These are phyloP conservation scores for Castanea sativa DNA, from an alignment of 306 rosid genomes.

Conservation along the genomic window DNA sequence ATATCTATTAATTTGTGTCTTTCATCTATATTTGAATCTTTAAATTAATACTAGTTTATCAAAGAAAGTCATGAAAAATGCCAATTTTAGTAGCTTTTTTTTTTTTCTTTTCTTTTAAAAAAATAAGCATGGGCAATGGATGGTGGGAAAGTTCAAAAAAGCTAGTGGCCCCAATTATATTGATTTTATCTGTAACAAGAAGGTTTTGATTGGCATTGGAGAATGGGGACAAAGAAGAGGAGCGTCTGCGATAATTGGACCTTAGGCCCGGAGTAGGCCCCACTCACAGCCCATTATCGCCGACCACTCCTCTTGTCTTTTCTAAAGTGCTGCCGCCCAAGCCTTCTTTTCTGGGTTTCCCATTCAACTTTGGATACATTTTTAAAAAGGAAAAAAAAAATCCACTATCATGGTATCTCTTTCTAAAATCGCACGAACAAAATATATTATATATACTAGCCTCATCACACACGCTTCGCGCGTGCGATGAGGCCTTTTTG, in stretches of 20 bases:
- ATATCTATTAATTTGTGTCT: no score
- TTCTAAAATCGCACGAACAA: no score
- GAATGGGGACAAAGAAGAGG: conserved; percentile 1
- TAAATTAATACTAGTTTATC: no score
- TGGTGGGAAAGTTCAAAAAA: background rate
- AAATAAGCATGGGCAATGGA: background rate
- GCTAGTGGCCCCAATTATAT: background rate
- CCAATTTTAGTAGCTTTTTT: background rate
- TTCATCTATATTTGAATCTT: no score
- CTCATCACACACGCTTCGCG: no score
- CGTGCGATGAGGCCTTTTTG: no score
- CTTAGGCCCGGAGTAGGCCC: conserved; percentile 21
- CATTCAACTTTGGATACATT: background rate
- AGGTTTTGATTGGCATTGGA: background rate
- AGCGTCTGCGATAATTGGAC: conserved; percentile 21
- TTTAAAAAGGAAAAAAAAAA: background rate
- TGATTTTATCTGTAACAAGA: background rate
- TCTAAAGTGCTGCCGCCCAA: conserved; percentile 26
- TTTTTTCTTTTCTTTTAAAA: background rate
- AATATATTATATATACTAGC: no score
- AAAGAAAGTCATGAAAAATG: no score
- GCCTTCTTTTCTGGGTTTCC: background rate
- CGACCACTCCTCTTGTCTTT: conserved; percentile 25
- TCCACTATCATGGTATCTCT: background rate
- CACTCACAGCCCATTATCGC: conserved; percentile 32